Percentiles rank a stretch among this genome's conserved stretches.
phyloP scores from a whole-genome alignment of 2,329 filamentous ascomycete species.

The Penicillium sp. region DNA sequence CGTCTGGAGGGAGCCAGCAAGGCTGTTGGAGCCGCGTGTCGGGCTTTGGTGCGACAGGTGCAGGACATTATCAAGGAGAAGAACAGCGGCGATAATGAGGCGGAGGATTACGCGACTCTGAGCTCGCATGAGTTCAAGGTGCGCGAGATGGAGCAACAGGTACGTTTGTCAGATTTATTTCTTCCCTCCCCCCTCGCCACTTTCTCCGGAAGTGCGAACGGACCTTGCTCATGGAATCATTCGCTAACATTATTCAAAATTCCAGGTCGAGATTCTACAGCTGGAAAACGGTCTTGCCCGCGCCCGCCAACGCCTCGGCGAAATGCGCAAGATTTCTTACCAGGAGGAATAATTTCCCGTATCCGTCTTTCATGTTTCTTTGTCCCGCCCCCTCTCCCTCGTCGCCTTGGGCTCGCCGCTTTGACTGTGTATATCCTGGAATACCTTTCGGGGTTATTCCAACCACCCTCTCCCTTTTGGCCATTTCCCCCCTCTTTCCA shows the following conservation, averaged over 20 bases:
- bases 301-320: slow-evolving; percentile 81
- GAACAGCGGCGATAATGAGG: slow-evolving; percentile 75
- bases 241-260: slow-evolving; percentile 15
- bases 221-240: slow-evolving; percentile 3
- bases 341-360: slow-evolving; percentile 68
- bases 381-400: background rate
- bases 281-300: slow-evolving; percentile 83
- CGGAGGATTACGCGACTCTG: slow-evolving; percentile 84
- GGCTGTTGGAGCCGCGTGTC: slow-evolving; percentile 86
- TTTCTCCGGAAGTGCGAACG: background rate
- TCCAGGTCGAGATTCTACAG: slow-evolving; percentile 92
- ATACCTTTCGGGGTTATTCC: background rate
- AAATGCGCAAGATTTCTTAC: slow-evolving; percentile 98
- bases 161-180: slow-evolving; percentile 54
- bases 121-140: slow-evolving; percentile 98
- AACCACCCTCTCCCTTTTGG: background rate
- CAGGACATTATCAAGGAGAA: slow-evolving; percentile 91
- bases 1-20: slow-evolving; percentile 87
- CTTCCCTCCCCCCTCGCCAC: slow-evolving; percentile 2
- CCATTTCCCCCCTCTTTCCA: background rate
- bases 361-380: background rate
- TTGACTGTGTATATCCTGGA: slow-evolving; percentile 16
- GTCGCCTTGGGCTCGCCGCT: background rate
- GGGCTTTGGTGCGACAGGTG: slow-evolving; percentile 86
- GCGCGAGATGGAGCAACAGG: slow-evolving; percentile 98